A percentile compares a stretch with the other conserved stretches of the same genome.
phyloP scores from a whole-genome alignment of 495 filamentous ascomycete species.

The Jackrogersella minutella region DNA sequence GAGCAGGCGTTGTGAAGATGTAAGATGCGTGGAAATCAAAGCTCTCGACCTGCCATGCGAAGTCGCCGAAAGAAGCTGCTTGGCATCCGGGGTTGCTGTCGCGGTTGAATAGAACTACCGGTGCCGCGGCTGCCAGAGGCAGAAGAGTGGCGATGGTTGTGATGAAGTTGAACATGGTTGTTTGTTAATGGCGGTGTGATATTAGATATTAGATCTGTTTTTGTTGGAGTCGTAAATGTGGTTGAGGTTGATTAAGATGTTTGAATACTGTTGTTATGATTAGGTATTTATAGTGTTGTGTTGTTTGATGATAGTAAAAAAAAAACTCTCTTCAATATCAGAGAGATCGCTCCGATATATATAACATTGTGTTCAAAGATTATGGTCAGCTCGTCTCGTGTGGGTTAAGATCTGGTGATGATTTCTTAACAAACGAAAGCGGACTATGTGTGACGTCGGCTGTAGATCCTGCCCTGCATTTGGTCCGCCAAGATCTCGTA shows the following conservation, averaged over 20 bases:
- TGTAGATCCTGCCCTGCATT: slow-evolving; percentile 29
- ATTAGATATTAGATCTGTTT: slow-evolving; percentile 8
- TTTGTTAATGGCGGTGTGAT: slow-evolving; percentile 1
- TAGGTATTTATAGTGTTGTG: slow-evolving; percentile 1
- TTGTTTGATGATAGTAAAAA: too few species aligned
- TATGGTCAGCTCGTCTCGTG: slow-evolving; percentile 33
- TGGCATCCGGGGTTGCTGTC: slow-evolving; percentile 41
- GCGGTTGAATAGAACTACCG: slow-evolving; percentile 17
- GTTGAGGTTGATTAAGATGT: too few species aligned
- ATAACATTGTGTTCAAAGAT: slow-evolving; percentile 10
- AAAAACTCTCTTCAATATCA: neutral
- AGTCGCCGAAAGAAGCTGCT: slow-evolving; percentile 43
- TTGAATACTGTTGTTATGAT: slow-evolving; percentile 6
- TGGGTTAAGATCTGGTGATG: slow-evolving; percentile 34
- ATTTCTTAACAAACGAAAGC: slow-evolving; percentile 13
- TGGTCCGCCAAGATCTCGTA: slow-evolving; percentile 40
- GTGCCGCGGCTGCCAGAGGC: slow-evolving; percentile 34
- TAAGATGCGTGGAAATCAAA: slow-evolving; percentile 53
- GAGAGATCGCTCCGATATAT: slow-evolving; percentile 17
- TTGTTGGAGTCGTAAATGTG: too few species aligned
- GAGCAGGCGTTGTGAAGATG: slow-evolving; percentile 54
- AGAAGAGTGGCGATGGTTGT: slow-evolving; percentile 35
- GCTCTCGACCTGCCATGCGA: slow-evolving; percentile 46
- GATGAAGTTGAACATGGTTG: slow-evolving; percentile 37
- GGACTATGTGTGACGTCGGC: slow-evolving; percentile 35